phyloP scores from a whole-genome alignment of 352 stramenopile genomes.

The Phytopythium litorale region DNA sequence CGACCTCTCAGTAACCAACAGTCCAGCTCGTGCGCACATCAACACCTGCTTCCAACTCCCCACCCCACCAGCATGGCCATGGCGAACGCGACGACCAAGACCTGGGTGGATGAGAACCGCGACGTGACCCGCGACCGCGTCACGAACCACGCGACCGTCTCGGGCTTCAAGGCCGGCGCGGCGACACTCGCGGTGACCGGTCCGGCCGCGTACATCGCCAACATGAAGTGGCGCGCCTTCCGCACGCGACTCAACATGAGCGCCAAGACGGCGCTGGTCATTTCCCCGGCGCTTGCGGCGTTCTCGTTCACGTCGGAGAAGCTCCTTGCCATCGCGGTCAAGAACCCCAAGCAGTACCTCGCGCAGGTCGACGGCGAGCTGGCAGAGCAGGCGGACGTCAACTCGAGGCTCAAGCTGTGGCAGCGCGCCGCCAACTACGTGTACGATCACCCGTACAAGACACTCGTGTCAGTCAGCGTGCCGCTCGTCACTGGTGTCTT shows the following conservation, averaged over 20 bases:
- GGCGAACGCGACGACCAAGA: conserved; percentile 10
- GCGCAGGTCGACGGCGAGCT: conserved; percentile 33
- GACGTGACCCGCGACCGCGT: conserved; percentile 63
- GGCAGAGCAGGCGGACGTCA: conserved; percentile 25
- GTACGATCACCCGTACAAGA: conserved; percentile 63
- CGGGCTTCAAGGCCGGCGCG: conserved; percentile 47
- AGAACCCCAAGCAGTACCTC: conserved; percentile 61
- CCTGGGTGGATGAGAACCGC: conserved; percentile 34
- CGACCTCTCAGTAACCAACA: conserved; percentile 1
- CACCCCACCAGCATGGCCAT: conserved; percentile 11
- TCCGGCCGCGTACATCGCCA: conserved; percentile 24
- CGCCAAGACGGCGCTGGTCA: conserved; percentile 58
- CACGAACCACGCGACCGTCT: conserved; percentile 59
- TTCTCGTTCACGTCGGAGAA: conserved; percentile 51
- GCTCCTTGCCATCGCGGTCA: conserved; percentile 37
- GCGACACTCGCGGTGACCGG: conserved; percentile 21
- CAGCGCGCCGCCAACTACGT: conserved; percentile 54
- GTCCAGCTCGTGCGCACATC: not conserved
- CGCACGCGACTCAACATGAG: conserved; percentile 51
- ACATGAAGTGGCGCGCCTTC: conserved; percentile 53
- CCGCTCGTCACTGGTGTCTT: conserved; percentile 28
- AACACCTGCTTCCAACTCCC: not conserved
- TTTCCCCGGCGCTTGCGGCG: conserved; percentile 50
- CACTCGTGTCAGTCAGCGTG: conserved; percentile 37
- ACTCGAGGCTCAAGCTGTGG: conserved; percentile 31